Conservation (phyloP, 2,329 filamentous ascomycete species). For the Davidsoniella australis region DNA sequence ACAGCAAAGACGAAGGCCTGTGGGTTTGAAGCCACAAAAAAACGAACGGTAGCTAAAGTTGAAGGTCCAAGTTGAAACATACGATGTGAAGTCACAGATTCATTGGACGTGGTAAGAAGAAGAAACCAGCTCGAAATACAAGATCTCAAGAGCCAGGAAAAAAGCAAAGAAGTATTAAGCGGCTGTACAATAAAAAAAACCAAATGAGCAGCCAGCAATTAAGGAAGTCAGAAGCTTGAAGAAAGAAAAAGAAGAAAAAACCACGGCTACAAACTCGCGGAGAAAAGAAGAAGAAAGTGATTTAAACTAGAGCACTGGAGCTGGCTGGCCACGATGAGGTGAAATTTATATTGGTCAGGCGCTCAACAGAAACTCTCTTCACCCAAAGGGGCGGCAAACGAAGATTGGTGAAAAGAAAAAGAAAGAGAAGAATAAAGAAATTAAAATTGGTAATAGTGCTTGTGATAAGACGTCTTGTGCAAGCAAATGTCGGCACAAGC, state of each 20-base stretch:
- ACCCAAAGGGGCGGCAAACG: constrained; percentile 4
- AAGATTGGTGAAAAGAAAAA: background rate
- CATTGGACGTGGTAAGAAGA: no score
- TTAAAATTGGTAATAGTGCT: background rate
- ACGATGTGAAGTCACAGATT: no score
- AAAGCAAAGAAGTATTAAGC: no score
- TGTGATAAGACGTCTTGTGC: no score
- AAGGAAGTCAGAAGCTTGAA: background rate
- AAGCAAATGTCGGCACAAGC: no score
- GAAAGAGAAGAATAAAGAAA: background rate
- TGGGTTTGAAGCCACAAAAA: no score
- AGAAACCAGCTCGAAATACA: no score
- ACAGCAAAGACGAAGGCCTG: background rate
- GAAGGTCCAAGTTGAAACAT: no score
- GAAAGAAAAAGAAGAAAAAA: background rate
- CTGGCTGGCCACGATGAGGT: background rate
- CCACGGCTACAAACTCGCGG: background rate
- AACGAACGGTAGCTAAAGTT: no score
- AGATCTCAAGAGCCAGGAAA: no score
- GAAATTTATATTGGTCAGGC: background rate
- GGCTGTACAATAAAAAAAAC: no score
- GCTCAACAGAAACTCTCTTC: constrained; percentile 2
- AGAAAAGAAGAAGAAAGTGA: background rate
- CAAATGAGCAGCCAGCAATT: background rate
- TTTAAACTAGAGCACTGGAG: constrained; percentile 1